Evolutionary conservation across 2,329 filamentous ascomycete species (phyloP).

Genomic region (Pleurostoma richardsiae): DNA sequence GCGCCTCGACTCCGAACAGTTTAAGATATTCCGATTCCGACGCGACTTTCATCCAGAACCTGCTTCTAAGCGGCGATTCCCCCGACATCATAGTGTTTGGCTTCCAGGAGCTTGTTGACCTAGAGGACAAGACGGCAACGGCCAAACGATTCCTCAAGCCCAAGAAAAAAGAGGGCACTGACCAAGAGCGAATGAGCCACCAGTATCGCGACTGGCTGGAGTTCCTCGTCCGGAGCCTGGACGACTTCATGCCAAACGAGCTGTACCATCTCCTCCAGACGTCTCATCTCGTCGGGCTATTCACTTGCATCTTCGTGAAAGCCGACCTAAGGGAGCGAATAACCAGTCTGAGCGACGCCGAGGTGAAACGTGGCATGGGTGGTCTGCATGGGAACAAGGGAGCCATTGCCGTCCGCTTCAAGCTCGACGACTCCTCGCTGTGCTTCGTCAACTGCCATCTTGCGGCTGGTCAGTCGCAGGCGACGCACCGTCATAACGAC

Average conservation of each 20-base stretch:
- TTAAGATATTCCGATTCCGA: constrained; percentile 68
- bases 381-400: constrained; percentile 96
- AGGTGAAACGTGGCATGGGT: constrained; percentile 95
- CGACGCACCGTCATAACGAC: constrained; percentile 87
- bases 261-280: constrained; percentile 85
- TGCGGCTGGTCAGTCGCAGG: constrained; percentile 87
- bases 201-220: constrained; percentile 97
- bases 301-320: constrained; percentile 94
- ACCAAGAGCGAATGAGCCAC: constrained; percentile 90
- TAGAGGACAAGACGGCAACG: constrained; percentile 95
- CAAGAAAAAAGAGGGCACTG: constrained; percentile 77
- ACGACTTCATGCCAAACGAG: constrained; percentile 76
- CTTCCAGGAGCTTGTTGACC: constrained; percentile 96
- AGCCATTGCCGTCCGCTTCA: constrained; percentile 84
- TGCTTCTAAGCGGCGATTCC: constrained; percentile 69
- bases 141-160: constrained; percentile 93
- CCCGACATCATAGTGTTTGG: constrained; percentile 93
- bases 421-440: constrained; percentile 86
- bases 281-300: constrained; percentile 85
- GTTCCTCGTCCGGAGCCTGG: constrained; percentile 74
- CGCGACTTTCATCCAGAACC: constrained; percentile 72
- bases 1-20: constrained; percentile 85
- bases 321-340: constrained; percentile 71
- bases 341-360: constrained; percentile 69
- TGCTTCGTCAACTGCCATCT: constrained; percentile 98